Base-by-base conservation (phyloP, 805 yeast species). In the Blastobotrys muscicola region DNA sequence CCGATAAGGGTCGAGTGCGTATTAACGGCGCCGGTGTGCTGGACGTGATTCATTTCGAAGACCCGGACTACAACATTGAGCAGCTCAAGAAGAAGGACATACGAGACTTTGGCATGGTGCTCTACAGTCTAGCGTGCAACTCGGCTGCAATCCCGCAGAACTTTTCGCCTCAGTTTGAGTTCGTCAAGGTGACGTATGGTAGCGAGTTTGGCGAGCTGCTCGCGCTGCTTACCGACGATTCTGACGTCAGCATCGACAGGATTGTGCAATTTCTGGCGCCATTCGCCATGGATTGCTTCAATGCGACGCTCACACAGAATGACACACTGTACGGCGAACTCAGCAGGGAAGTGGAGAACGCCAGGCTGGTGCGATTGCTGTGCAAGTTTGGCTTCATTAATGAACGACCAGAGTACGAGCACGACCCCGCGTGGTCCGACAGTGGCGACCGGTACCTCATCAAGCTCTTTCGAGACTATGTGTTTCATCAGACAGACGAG, bases 401-500 rank as follows among this genome's bases (percentile, higher is more conserved):
- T 46, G 89, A 83, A 49, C 70, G 90, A 48, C 84, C 90, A 8
- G 90, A 82, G 51, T 68, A 66, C 34, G 70, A 70, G 20, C 68
- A 72, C 41, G 78, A 74, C 51, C 62, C 68, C 11, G 64, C 71
- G 13, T 81, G 89, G 87, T 72, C 81, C 1, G 87, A 82, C 50
- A 74, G 83, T 7, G 94, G 95, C 9, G 82, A 76, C 47, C 67
- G 81, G 45, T 85, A 83, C 53, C 78, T 85, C 15, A 67, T 84
- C 48, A 75, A 76, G 53, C 64, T 90, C 43, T 90, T 92, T 62
- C 73, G 80, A 43, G 94, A 89, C 60, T 85, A 77, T 57, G 81
- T 87, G 2, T 92, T 89, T 65, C 92, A 84, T 56, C 94, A 85
- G 58, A 74, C 71, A 33, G 87, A 85, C 59, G 89, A 82, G 42